These are phyloP conservation scores for Geum urbanum DNA, from an alignment of 306 rosid species.

Conservation along the genomic window DNA sequence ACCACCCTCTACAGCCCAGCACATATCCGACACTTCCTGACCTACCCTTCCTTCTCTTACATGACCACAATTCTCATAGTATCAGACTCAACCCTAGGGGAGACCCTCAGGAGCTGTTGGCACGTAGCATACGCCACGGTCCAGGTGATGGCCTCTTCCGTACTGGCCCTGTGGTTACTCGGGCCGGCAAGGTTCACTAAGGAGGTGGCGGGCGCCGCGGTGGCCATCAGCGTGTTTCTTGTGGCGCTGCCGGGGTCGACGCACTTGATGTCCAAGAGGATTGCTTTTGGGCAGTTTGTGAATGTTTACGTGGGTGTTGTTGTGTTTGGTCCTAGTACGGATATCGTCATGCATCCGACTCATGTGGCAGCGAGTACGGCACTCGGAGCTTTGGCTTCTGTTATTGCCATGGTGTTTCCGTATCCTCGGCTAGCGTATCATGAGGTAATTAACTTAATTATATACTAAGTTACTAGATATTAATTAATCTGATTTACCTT, in stretches of 20 bases:
- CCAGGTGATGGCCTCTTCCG: constrained; percentile 33
- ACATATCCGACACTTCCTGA: constrained; percentile 28
- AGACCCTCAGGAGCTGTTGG: constrained; percentile 58
- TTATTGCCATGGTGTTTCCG: constrained; percentile 57
- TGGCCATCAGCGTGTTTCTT: constrained; percentile 36
- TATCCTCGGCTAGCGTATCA: constrained; percentile 48
- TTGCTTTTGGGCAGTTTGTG: constrained; percentile 74
- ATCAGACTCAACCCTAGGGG: constrained; percentile 64
- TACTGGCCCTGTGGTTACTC: constrained; percentile 41
- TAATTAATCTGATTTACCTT: too few species aligned
- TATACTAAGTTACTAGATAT: too few species aligned
- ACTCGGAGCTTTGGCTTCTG: constrained; percentile 71
- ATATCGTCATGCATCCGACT: constrained; percentile 40
- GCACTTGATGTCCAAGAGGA: constrained; percentile 51
- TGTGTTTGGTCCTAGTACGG: constrained; percentile 34
- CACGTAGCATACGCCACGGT: constrained; percentile 43
- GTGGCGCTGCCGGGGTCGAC: constrained; percentile 62
- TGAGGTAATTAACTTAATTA: constrained; percentile 29
- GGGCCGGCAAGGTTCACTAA: constrained; percentile 37
- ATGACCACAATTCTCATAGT: constrained; percentile 52
- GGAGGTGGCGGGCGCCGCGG: constrained; percentile 31
- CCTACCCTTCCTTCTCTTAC: constrained; percentile 59
- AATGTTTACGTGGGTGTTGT: constrained; percentile 59
- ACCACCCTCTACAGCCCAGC: constrained; percentile 48
- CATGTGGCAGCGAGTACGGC: constrained; percentile 53